A percentile compares a stretch with the other conserved stretches of the same genome.
These are phyloP conservation scores for Fraxinus pennsylvanica DNA, from an alignment of 257 asterid species.

Conservation along the genomic window DNA sequence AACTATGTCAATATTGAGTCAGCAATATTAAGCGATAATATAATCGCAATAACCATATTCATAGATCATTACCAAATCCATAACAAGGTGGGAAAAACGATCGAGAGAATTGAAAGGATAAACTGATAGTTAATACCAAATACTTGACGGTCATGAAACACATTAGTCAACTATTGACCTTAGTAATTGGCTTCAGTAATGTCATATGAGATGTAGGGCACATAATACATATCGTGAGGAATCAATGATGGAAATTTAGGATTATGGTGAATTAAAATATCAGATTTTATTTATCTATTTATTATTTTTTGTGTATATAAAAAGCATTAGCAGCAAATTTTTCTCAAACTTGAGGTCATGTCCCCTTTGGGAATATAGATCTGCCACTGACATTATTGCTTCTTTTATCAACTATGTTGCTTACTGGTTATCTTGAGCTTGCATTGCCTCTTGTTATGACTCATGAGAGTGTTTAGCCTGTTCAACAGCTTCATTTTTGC, in stretches of 20 bases:
- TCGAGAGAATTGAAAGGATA: background rate
- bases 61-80: background rate
- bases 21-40: too few relatives aligned
- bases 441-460: background rate
- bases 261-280: too few relatives aligned
- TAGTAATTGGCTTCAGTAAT: background rate
- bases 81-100: too few relatives aligned
- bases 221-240: background rate
- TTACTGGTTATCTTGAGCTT: background rate
- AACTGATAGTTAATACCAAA: background rate
- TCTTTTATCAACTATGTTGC: background rate
- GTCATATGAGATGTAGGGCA: background rate
- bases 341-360: background rate
- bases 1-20: background rate
- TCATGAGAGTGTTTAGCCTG: background rate
- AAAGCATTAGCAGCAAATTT: background rate
- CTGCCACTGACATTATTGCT: background rate
- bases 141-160: background rate
- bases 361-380: background rate
- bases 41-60: too few relatives aligned
- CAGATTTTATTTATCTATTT: background rate
- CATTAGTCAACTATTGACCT: background rate
- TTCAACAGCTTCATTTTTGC: constrained; percentile 9
- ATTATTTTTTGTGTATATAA: background rate
- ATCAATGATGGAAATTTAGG: background rate